Conservation (phyloP, 176 grass and related monocot genomes). For the Ensete glaucum region DNA sequence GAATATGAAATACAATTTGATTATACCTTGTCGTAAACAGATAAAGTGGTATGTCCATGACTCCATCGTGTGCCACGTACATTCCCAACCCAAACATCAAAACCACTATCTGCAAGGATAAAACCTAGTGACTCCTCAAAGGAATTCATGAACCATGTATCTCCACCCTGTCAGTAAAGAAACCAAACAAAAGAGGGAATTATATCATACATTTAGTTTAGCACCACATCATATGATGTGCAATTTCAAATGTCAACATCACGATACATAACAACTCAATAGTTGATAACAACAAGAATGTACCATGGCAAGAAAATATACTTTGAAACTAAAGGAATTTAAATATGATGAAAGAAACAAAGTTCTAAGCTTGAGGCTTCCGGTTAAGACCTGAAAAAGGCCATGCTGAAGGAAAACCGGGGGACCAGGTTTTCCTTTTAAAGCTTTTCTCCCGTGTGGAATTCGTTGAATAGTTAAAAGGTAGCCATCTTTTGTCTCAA, state of each 20-base stretch:
- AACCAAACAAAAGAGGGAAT: background rate
- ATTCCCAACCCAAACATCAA: conserved; percentile 97
- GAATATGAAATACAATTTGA: background rate
- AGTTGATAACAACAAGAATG: background rate
- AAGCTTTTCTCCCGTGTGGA: conserved; percentile 46
- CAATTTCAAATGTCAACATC: background rate
- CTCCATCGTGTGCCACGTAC: conserved; percentile 77
- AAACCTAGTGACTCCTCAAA: conserved; percentile 68
- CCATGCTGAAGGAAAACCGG: conserved; percentile 93
- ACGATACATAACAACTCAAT: background rate
- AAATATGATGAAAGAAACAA: background rate
- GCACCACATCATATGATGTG: background rate
- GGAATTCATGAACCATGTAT: conserved; percentile 86
- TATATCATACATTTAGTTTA: background rate
- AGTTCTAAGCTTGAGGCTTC: background rate
- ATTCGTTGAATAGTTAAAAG: conserved; percentile 77
- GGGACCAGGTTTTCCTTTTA: conserved; percentile 33
- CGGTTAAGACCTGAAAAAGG: conserved; percentile 69
- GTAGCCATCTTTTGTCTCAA: conserved; percentile 78
- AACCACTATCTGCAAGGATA: conserved; percentile 91
- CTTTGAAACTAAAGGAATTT: background rate
- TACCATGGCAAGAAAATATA: background rate
- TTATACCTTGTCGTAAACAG: conserved; percentile 80
- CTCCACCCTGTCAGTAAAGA: conserved; percentile 51
- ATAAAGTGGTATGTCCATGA: conserved; percentile 58